These are phyloP conservation scores for Coemansia sp. DNA, from an alignment of 192 early-diverging fungal species.

Conservation along the genomic window DNA sequence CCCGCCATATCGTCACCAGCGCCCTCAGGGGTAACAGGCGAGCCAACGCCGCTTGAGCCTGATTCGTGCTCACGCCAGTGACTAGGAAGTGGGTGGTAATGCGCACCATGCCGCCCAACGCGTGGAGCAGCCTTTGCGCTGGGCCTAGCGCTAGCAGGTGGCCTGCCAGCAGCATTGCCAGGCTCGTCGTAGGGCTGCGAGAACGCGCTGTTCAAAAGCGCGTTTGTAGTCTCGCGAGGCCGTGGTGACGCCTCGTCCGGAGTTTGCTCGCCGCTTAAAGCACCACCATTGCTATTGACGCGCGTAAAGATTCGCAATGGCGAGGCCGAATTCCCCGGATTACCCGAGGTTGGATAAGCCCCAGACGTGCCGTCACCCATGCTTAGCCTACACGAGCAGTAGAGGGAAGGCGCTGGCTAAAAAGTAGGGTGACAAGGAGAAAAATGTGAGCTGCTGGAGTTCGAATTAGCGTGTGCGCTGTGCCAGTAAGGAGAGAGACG, in stretches of 20 bases:
- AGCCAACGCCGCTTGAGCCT: slow-evolving; percentile 42
- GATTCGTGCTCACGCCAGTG: slow-evolving; percentile 53
- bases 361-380: slow-evolving; percentile 40
- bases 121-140: slow-evolving; percentile 20
- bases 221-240: slow-evolving; percentile 21
- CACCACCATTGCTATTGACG: slow-evolving; percentile 11
- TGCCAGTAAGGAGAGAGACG: neutral
- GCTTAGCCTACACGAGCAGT: neutral
- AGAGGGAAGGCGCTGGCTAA: neutral
- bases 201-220: slow-evolving; percentile 35
- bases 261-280: slow-evolving; percentile 5
- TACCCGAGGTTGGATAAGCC: slow-evolving; percentile 21
- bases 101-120: slow-evolving; percentile 27
- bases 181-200: slow-evolving; percentile 13
- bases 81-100: slow-evolving; percentile 51
- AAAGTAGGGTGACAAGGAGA: neutral
- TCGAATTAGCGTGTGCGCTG: neutral
- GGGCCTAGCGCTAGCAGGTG: slow-evolving; percentile 2
- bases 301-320: slow-evolving; percentile 50
- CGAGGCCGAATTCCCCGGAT: slow-evolving; percentile 25
- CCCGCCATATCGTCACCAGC: slow-evolving; percentile 18
- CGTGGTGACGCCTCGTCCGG: slow-evolving; percentile 21
- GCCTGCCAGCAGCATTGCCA: slow-evolving; percentile 3
- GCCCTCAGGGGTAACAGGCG: slow-evolving; percentile 48
- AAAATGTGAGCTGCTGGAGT: neutral